Percentiles rank a stretch among this genome's conserved stretches.
Evolutionary conservation across 495 filamentous ascomycete genomes (phyloP).

Genomic region (Penicillium ochrochloron): DNA sequence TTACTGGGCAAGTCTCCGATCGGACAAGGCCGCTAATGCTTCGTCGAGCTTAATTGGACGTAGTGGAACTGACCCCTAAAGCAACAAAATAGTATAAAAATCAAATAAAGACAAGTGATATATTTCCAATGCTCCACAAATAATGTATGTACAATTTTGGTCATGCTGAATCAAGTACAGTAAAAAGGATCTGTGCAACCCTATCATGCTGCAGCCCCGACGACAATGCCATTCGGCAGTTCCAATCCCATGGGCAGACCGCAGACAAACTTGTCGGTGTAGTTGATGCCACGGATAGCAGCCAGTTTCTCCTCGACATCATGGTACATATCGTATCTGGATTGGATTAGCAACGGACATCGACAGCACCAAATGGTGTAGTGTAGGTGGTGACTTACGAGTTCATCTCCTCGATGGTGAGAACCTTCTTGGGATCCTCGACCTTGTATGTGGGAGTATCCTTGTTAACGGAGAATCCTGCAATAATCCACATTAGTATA

Average conservation of each 20-base stretch:
- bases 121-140: neutral
- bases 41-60: conserved; percentile 1
- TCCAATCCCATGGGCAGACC: conserved; percentile 47
- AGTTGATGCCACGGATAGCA: conserved; percentile 26
- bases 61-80: neutral
- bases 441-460: conserved; percentile 50
- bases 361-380: neutral
- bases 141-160: conserved; percentile 4
- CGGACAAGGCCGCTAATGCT: neutral
- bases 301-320: conserved; percentile 49
- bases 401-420: conserved; percentile 61
- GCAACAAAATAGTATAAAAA: neutral
- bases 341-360: conserved; percentile 13
- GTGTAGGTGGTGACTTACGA: conserved; percentile 35
- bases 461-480: conserved; percentile 53
- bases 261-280: conserved; percentile 33
- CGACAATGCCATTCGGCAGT: conserved; percentile 40
- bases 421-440: conserved; percentile 48
- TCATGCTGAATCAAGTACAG: neutral
- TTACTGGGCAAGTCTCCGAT: neutral
- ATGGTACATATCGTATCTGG: conserved; percentile 54
- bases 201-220: conserved; percentile 25
- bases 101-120: neutral
- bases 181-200: neutral
- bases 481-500: conserved; percentile 2